Base-by-base conservation (phyloP, 1,284 basidiomycete genomes). In the Quambalaria eucalypti region DNA sequence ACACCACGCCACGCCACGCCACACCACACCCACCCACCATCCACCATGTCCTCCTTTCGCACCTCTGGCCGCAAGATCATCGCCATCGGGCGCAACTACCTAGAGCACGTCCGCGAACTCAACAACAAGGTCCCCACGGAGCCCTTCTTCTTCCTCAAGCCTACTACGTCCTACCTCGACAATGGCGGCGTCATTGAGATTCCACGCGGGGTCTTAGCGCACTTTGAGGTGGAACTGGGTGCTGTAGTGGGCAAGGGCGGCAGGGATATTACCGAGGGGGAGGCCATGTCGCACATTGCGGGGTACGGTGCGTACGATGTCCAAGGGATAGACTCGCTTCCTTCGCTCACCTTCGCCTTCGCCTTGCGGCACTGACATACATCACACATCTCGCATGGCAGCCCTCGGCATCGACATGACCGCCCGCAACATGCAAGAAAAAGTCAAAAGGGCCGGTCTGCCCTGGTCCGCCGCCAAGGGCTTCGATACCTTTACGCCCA, bases 131-230 rank as follows among this genome's bases (percentile, higher is more conserved):
- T 87, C 2, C 92, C 93, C 1, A 89, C 86, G 71, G 91, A 96
- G 75, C 93, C 93, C 0, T 96, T 98, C 82, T 95, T 97, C 82
- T 98, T 97, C 81, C 79, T 97, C 39, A 98, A 98, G 78, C 93
- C 93, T 4, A 96, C 93, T 2, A 84, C 86, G 2, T 89, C 87
- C 69, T 97, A 92, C 75, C 71, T 96, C 26, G 76, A 81, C n/a
- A 86, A 86, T 0, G 76, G 79, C 51, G 86, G 85, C 1, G 82
- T 83, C 31, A 79, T 97, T 26, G 88, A 96, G 79, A 87, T 97
- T 50, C 93, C 93, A 2, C 78, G 77, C 40, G 92, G 91, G 21
- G 82, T 93, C 46, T 71, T 85, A 5, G 86, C 86, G 28, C 93
- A 97, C 74, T 86, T 95, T 73, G 93, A 97, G 83, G 93, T 98